A percentile compares a stretch with the other conserved stretches of the same genome.
These are phyloP conservation scores for Zalaria obscura DNA, from an alignment of 2,329 filamentous ascomycete species.

Conservation along the genomic window DNA sequence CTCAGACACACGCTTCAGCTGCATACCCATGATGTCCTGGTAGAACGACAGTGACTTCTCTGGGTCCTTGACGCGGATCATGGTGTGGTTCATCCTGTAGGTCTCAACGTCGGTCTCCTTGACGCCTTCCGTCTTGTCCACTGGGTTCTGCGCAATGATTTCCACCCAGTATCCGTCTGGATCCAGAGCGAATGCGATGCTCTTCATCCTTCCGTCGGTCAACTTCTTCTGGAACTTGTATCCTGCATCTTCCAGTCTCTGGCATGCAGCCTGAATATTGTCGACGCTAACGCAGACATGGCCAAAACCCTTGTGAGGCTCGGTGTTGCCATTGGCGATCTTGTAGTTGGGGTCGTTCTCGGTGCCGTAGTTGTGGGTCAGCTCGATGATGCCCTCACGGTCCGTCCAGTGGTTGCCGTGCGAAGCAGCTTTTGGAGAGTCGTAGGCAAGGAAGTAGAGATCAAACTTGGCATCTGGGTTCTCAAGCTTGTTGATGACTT, in stretches of 20 bases:
- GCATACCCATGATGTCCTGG: conserved; percentile 79
- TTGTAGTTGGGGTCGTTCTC: conserved; percentile 71
- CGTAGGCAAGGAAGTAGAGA: conserved; percentile 88
- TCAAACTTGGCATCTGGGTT: conserved; percentile 86
- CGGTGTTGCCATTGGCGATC: conserved; percentile 78
- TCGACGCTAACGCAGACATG: conserved; percentile 63
- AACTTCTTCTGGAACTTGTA: conserved; percentile 95
- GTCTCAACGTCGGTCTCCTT: conserved; percentile 58
- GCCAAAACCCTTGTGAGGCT: conserved; percentile 69
- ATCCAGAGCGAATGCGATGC: conserved; percentile 76
- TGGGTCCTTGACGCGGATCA: conserved; percentile 75
- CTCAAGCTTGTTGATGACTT: conserved; percentile 62
- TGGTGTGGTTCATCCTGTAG: conserved; percentile 58
- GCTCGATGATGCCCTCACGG: conserved; percentile 65
- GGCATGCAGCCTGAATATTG: conserved; percentile 72
- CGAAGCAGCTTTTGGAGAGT: conserved; percentile 61
- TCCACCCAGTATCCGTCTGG: conserved; percentile 48
- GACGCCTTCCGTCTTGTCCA: conserved; percentile 59
- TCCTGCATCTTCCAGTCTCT: conserved; percentile 76
- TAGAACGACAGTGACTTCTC: conserved; percentile 35
- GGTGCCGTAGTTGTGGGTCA: conserved; percentile 76
- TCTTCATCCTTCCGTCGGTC: conserved; percentile 69
- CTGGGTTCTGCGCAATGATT: conserved; percentile 56
- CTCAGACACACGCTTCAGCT: conserved; percentile 58
- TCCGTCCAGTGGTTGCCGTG: conserved; percentile 62